These are phyloP conservation scores for Ophidiomyces ophidiicola DNA, from an alignment of 2,329 filamentous ascomycete species.

Conservation along the genomic window DNA sequence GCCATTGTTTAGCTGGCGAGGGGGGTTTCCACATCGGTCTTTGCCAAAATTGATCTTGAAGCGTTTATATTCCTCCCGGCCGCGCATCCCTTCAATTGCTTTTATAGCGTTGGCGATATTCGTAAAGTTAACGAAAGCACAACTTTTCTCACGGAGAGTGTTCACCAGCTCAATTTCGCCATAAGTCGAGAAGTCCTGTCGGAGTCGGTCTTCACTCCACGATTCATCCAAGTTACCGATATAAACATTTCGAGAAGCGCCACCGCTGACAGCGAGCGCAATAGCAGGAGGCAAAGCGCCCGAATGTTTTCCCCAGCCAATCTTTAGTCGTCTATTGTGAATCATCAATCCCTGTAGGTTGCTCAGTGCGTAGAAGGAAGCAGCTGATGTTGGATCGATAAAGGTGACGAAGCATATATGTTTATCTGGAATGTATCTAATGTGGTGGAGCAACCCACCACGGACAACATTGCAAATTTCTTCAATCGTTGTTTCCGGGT, in stretches of 20 bases:
- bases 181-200: conserved; percentile 93
- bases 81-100: conserved; percentile 88
- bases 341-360: conserved; percentile 98
- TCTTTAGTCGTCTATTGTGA: conserved; percentile 93
- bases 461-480: conserved; percentile 99
- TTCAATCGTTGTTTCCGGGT: conserved; percentile 96
- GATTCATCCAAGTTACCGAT: conserved; percentile 94
- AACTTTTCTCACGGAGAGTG: conserved; percentile 94
- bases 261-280: conserved; percentile 86
- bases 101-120: conserved; percentile 99
- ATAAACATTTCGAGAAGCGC: conserved; percentile 96
- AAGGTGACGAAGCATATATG: conserved; percentile 99
- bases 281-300: conserved; percentile 92
- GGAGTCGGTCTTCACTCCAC: conserved; percentile 89
- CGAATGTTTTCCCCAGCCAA: conserved; percentile 98
- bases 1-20: conserved; percentile 63
- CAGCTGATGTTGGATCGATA: conserved; percentile 93
- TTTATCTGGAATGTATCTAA: conserved; percentile 98
- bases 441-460: conserved; percentile 89
- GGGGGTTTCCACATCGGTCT: conserved; percentile 92
- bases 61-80: conserved; percentile 89
- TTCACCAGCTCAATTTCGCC: conserved; percentile 98
- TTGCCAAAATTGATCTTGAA: conserved; percentile 99
- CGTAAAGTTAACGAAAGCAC: conserved; percentile 98
- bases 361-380: conserved; percentile 94